Conservation (phyloP, 1,284 basidiomycete genomes). For the Sporisorium scitamineum region DNA sequence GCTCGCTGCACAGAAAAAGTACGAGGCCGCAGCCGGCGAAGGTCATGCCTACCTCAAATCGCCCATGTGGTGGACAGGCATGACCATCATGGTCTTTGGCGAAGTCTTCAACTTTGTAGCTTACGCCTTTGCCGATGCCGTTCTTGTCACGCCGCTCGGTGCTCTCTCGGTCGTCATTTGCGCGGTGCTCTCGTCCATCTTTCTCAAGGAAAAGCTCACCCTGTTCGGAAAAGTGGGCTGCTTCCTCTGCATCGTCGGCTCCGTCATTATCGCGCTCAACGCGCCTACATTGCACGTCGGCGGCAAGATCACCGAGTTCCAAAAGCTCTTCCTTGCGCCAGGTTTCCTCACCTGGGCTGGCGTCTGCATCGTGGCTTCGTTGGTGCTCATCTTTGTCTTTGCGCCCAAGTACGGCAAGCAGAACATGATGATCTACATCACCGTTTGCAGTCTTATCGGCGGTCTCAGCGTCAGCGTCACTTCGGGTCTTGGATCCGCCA, state of each 20-base stretch:
- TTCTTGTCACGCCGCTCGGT: constrained; percentile 94
- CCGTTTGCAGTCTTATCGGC: constrained; percentile 88
- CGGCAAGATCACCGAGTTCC: constrained; percentile 82
- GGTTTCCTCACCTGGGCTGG: constrained; percentile 85
- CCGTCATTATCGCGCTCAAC: constrained; percentile 76
- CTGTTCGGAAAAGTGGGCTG: constrained; percentile 76
- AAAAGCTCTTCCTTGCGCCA: constrained; percentile 84
- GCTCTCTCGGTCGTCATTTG: constrained; percentile 95
- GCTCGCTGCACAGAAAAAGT: constrained; percentile 69
- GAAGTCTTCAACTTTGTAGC: constrained; percentile 72
- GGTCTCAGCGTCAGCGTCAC: constrained; percentile 96
- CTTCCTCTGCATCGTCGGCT: constrained; percentile 86
- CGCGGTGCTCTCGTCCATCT: constrained; percentile 90
- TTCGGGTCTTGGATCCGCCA: constrained; percentile 90
- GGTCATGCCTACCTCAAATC: constrained; percentile 86
- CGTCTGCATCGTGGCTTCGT: constrained; percentile 55
- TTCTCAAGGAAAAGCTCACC: constrained; percentile 87
- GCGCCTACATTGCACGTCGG: constrained; percentile 84
- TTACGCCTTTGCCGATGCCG: constrained; percentile 89
- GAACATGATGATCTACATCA: constrained; percentile 90
- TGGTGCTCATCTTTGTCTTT: constrained; percentile 75
- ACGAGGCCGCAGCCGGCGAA: constrained; percentile 80
- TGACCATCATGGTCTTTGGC: constrained; percentile 65
- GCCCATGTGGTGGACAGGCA: constrained; percentile 67
- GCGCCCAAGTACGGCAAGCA: constrained; percentile 89